Evolutionary conservation across 768 basidiomycete species (phyloP).

Genomic region (Boletus rufocinnamomeus): DNA sequence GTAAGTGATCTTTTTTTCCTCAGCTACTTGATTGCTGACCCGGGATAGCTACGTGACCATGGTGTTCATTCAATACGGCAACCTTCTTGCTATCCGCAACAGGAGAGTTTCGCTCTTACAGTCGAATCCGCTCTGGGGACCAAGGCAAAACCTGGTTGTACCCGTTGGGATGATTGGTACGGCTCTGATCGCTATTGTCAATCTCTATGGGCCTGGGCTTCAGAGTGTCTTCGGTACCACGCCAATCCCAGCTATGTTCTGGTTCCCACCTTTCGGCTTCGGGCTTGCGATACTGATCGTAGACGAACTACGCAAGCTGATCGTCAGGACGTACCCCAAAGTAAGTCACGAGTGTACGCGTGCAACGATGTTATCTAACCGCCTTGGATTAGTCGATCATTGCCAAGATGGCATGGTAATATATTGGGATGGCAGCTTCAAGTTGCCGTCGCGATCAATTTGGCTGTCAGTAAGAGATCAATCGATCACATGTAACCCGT

Average conservation of each 20-base stretch:
- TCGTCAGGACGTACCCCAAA: slow-evolving; percentile 46
- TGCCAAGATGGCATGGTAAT: slow-evolving; percentile 42
- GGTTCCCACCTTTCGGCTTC: slow-evolving; percentile 49
- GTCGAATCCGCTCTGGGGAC: slow-evolving; percentile 49
- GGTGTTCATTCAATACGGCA: slow-evolving; percentile 48
- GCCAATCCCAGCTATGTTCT: slow-evolving; percentile 49
- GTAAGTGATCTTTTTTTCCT: slow-evolving; percentile 29
- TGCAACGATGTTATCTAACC: slow-evolving; percentile 12
- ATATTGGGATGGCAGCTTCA: background rate
- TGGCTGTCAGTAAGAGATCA: background rate
- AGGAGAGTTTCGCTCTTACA: slow-evolving; percentile 45
- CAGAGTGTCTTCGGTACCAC: slow-evolving; percentile 44
- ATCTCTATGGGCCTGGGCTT: slow-evolving; percentile 47
- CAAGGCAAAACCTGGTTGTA: slow-evolving; percentile 44
- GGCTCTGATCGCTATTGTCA: slow-evolving; percentile 44
- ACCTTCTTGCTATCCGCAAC: slow-evolving; percentile 45
- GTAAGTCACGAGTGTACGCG: slow-evolving; percentile 23
- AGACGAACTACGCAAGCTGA: slow-evolving; percentile 47
- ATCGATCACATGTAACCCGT: background rate
- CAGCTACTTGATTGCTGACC: background rate
- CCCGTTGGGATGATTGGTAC: slow-evolving; percentile 42
- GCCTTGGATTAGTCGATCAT: slow-evolving; percentile 33
- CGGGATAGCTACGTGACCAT: slow-evolving; percentile 46
- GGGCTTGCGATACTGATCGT: slow-evolving; percentile 42
- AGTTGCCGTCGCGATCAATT: background rate